These are phyloP conservation scores for Phanerochaete carnosa DNA, from an alignment of 768 basidiomycete genomes.

Conservation along the genomic window DNA sequence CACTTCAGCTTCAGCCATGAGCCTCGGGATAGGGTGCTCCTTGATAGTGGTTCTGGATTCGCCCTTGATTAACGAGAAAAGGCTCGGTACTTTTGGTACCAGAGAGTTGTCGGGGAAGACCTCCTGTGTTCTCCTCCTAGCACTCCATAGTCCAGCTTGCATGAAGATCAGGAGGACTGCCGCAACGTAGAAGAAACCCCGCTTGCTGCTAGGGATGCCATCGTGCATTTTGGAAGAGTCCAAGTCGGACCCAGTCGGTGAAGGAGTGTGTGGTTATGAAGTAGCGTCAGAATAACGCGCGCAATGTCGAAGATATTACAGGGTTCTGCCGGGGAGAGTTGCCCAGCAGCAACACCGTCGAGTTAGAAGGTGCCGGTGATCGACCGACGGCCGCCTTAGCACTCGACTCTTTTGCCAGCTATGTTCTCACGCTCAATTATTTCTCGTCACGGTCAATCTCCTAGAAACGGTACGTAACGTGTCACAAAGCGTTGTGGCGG, in stretches of 20 bases:
- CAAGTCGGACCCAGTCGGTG: not conserved
- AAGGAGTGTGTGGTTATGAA: not conserved
- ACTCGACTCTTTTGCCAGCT: not conserved
- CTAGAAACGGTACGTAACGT: not conserved
- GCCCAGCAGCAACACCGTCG: not conserved
- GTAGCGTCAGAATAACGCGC: not conserved
- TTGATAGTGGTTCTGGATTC: conserved; percentile 19
- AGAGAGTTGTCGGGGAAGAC: conserved; percentile 24
- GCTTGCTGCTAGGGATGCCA: conserved; percentile 20
- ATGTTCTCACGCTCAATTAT: not conserved
- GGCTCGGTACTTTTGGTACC: conserved; percentile 17
- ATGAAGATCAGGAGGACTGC: conserved; percentile 27
- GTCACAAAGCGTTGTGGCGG: not conserved
- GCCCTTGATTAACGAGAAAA: conserved; percentile 19
- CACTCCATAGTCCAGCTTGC: conserved; percentile 32
- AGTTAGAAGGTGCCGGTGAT: not conserved
- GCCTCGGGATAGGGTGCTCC: conserved; percentile 79
- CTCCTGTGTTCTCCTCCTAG: conserved; percentile 17
- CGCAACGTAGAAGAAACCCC: conserved; percentile 24
- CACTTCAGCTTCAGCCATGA: conserved; percentile 83
- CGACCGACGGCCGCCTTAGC: not conserved
- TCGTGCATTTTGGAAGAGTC: conserved; percentile 19
- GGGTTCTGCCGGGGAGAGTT: not conserved
- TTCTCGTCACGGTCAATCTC: not conserved
- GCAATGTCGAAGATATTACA: not conserved